Percentiles rank a stretch among this genome's conserved stretches.
These are phyloP conservation scores for Cladophialophora bantiana DNA, from an alignment of 2,329 filamentous ascomycete genomes.

Conservation along the genomic window DNA sequence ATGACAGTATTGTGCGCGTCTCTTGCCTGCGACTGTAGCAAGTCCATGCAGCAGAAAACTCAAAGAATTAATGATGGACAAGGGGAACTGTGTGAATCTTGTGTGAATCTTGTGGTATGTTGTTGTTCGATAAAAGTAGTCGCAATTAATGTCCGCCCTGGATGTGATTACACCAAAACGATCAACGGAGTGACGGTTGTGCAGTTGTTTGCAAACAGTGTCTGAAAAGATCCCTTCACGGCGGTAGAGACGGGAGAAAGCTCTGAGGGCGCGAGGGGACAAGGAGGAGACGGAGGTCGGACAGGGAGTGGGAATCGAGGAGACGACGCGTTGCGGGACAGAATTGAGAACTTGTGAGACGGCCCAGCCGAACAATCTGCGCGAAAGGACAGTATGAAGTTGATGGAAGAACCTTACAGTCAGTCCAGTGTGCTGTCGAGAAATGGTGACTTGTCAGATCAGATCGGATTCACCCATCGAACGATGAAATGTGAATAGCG, in stretches of 20 bases:
- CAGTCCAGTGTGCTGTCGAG: slow-evolving; percentile 11
- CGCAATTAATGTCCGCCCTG: slow-evolving; percentile 1
- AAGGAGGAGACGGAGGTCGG: slow-evolving; percentile 12
- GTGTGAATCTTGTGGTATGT: slow-evolving; percentile 1
- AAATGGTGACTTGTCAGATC: slow-evolving; percentile 30
- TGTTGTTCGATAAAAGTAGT: not conserved
- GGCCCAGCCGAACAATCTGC: slow-evolving; percentile 25
- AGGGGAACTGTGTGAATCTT: not conserved
- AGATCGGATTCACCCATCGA: slow-evolving; percentile 17
- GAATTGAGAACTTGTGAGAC: slow-evolving; percentile 18
- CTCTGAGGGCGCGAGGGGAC: slow-evolving; percentile 11
- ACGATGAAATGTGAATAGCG: slow-evolving; percentile 22
- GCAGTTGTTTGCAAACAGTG: not conserved
- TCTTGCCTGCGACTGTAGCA: slow-evolving; percentile 15
- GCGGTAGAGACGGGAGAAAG: slow-evolving; percentile 18
- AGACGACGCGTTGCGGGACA: slow-evolving; percentile 26
- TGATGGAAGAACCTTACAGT: slow-evolving; percentile 19
- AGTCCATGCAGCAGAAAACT: slow-evolving; percentile 24
- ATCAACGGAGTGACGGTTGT: slow-evolving; percentile 7
- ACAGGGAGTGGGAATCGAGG: slow-evolving; percentile 20
- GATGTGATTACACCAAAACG: not conserved
- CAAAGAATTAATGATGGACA: slow-evolving; percentile 4
- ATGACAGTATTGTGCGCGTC: slow-evolving; percentile 16
- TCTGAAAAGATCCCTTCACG: slow-evolving; percentile 10
- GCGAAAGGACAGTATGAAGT: slow-evolving; percentile 22